Evolutionary conservation across 2,329 filamentous ascomycete genomes (phyloP).

Genomic region (Gaeumannomyces tritici): DNA sequence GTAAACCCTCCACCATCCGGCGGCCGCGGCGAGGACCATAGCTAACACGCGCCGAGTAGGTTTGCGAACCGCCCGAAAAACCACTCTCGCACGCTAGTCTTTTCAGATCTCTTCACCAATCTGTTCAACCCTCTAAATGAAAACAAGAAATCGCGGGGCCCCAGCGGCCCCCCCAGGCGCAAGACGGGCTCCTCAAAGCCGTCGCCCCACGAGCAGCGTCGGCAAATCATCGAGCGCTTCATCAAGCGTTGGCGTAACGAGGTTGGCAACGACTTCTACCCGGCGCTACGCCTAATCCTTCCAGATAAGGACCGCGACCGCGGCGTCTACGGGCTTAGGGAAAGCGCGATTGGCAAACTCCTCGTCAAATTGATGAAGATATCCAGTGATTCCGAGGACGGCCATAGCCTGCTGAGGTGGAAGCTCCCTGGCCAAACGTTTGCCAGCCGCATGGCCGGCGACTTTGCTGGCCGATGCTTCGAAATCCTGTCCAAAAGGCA

Average conservation of each 20-base stretch:
- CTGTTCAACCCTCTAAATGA: slow-evolving; percentile 76
- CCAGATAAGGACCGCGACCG: slow-evolving; percentile 89
- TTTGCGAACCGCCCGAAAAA: slow-evolving; percentile 80
- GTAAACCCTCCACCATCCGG: slow-evolving; percentile 10
- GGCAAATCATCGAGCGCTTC: slow-evolving; percentile 76
- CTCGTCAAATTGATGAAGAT: slow-evolving; percentile 92
- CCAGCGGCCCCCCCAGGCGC: slow-evolving; percentile 44
- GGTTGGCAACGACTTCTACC: slow-evolving; percentile 88
- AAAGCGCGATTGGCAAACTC: slow-evolving; percentile 80
- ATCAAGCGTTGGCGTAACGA: slow-evolving; percentile 79
- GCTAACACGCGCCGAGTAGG: slow-evolving; percentile 26
- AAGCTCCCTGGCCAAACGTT: slow-evolving; percentile 68
- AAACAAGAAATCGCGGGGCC: slow-evolving; percentile 62
- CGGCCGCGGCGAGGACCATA: not conserved
- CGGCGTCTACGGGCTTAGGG: slow-evolving; percentile 88
- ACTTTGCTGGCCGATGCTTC: slow-evolving; percentile 84
- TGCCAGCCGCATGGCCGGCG: slow-evolving; percentile 62
- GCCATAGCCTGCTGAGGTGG: slow-evolving; percentile 79
- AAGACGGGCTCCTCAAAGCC: slow-evolving; percentile 48
- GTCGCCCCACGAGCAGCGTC: slow-evolving; percentile 67
- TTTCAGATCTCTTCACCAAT: slow-evolving; percentile 65
- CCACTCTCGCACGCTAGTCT: slow-evolving; percentile 66
- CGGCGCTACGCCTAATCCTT: slow-evolving; percentile 81
- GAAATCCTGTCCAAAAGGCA: slow-evolving; percentile 79
- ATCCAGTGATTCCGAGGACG: slow-evolving; percentile 82